Percentiles rank a stretch among this genome's conserved stretches.
These are phyloP conservation scores for Hortaea werneckii DNA, from an alignment of 2,329 filamentous ascomycete species.

Conservation along the genomic window DNA sequence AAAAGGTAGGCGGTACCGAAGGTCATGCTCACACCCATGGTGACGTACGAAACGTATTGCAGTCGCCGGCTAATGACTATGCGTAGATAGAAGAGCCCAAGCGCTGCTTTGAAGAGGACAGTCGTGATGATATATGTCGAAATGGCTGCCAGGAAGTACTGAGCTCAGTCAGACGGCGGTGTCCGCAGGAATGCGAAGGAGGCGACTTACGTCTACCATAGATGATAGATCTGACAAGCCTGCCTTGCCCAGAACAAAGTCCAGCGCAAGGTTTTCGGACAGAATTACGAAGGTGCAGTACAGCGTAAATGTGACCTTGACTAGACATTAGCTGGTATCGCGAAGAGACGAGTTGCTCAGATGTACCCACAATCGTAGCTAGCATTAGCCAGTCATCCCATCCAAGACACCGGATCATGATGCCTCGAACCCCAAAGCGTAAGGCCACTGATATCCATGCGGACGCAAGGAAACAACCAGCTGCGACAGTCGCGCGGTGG, in stretches of 20 bases:
- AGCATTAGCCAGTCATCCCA: conserved; percentile 36
- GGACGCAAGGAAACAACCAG: conserved; percentile 24
- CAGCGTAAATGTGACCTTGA: not conserved
- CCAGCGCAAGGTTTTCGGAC: not conserved
- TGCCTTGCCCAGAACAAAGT: not conserved
- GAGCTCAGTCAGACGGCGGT: not conserved
- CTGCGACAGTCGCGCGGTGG: conserved; percentile 1
- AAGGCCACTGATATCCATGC: conserved; percentile 31
- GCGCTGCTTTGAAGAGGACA: conserved; percentile 34
- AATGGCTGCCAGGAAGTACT: conserved; percentile 25
- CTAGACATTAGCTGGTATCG: too few species aligned
- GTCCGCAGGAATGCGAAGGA: too few species aligned
- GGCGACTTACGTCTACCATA: too few species aligned
- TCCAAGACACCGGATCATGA: conserved; percentile 31
- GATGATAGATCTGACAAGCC: too few species aligned
- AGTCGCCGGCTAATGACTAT: conserved; percentile 33
- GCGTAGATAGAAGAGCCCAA: conserved; percentile 36
- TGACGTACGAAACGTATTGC: conserved; percentile 15
- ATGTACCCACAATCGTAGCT: conserved; percentile 26
- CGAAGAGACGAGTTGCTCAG: not conserved
- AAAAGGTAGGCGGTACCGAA: conserved; percentile 26
- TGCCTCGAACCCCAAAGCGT: conserved; percentile 31
- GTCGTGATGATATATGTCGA: conserved; percentile 31
- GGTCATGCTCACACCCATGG: conserved; percentile 23
- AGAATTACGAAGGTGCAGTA: conserved; percentile 6